These are phyloP conservation scores for Tulasnella sp. DNA, from an alignment of 768 basidiomycete species.

Conservation along the genomic window DNA sequence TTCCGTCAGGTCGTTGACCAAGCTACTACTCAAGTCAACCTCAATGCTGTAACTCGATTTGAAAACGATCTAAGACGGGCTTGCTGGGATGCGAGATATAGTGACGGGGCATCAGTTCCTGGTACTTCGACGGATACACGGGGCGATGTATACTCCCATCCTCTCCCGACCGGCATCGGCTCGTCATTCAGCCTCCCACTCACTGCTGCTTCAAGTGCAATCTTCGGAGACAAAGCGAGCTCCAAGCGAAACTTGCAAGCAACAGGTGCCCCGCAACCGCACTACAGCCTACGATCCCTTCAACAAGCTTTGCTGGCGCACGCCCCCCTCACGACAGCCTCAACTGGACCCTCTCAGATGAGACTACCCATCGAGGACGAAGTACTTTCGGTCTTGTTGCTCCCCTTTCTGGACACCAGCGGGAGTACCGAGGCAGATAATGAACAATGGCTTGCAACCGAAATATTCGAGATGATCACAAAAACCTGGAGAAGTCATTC, in stretches of 20 bases:
- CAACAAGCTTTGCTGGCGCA: constrained; percentile 39
- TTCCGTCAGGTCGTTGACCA: constrained; percentile 58
- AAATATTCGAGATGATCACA: constrained; percentile 46
- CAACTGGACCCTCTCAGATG: constrained; percentile 1
- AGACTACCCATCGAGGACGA: constrained; percentile 37
- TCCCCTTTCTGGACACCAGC: constrained; percentile 25
- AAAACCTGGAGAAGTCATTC: constrained; percentile 45
- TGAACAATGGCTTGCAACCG: constrained; percentile 45
- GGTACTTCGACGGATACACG: constrained; percentile 24
- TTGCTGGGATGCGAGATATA: constrained; percentile 41
- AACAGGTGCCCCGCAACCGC: not conserved
- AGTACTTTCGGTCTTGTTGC: constrained; percentile 46
- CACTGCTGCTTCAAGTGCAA: not conserved
- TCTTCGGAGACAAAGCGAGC: constrained; percentile 21
- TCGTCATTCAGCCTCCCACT: constrained; percentile 2
- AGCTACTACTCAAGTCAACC: constrained; percentile 36
- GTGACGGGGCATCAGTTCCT: constrained; percentile 21
- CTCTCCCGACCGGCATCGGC: not conserved
- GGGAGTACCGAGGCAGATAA: constrained; percentile 28
- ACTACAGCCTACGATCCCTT: constrained; percentile 33
- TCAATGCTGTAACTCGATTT: constrained; percentile 40
- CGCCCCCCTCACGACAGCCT: constrained; percentile 31
- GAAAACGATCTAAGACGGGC: constrained; percentile 45
- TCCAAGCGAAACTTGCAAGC: constrained; percentile 20
- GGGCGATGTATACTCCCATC: not conserved